Conservation (phyloP, 2,329 filamentous ascomycete genomes). For the Cladosporium sp. region DNA sequence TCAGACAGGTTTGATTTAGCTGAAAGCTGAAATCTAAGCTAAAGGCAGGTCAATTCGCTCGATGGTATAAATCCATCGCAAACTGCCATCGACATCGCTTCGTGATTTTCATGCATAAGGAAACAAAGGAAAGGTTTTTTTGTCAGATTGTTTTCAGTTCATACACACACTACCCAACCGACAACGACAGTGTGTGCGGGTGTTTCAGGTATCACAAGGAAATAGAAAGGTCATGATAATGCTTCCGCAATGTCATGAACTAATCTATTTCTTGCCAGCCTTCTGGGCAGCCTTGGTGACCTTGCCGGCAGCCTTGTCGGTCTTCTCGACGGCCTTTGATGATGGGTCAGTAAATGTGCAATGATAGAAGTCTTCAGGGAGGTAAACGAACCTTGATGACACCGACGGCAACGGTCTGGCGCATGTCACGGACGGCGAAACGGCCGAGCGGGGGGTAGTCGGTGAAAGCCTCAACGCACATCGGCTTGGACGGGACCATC, state of each 20-base stretch:
- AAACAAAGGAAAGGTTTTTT: constrained; percentile 28
- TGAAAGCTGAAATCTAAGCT: constrained; percentile 25
- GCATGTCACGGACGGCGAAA: constrained; percentile 99
- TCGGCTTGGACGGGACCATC: constrained; percentile 99
- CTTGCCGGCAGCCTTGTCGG: constrained; percentile 46
- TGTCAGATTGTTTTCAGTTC: constrained; percentile 17
- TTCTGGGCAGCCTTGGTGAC: constrained; percentile 44
- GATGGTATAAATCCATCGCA: constrained; percentile 19
- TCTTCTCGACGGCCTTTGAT: constrained; percentile 35
- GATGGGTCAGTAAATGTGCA: constrained; percentile 16
- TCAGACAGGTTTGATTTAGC: constrained; percentile 11
- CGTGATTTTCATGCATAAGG: constrained; percentile 26
- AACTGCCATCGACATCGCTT: constrained; percentile 27
- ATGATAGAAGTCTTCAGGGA: constrained; percentile 23
- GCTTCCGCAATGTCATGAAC: constrained; percentile 6
- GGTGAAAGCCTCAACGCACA: constrained; percentile 99
- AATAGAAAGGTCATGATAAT: constrained; percentile 14
- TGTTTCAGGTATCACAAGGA: constrained; percentile 15
- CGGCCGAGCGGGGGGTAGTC: constrained; percentile 98
- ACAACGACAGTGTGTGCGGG: constrained; percentile 19
- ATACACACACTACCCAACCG: constrained; percentile 20
- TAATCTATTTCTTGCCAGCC: constrained; percentile 36
- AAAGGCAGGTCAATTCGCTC: constrained; percentile 23
- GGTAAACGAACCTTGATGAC: constrained; percentile 89
- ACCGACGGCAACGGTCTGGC: constrained; percentile 80